phyloP scores from a whole-genome alignment of 768 basidiomycete genomes.

The Termitomyces sp. region DNA sequence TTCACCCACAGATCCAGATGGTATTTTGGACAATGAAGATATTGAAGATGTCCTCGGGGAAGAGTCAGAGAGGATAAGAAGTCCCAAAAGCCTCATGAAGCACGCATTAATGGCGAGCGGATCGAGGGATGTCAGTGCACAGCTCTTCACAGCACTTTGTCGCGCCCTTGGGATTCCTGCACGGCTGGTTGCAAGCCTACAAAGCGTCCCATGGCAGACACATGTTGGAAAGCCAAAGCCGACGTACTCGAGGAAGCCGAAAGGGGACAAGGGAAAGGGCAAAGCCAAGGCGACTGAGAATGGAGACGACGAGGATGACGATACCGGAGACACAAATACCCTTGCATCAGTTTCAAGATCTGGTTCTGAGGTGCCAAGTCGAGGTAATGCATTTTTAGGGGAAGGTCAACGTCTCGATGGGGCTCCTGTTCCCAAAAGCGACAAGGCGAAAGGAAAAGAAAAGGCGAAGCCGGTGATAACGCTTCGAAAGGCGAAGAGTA shows the following conservation, averaged over 20 bases:
- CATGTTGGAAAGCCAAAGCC: constrained; percentile 57
- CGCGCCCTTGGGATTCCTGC: constrained; percentile 85
- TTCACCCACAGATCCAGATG: constrained; percentile 27
- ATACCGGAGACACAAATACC: constrained; percentile 34
- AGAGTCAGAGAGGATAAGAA: constrained; percentile 68
- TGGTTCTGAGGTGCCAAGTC: constrained; percentile 32
- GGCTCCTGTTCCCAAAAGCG: constrained; percentile 34
- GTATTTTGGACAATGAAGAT: constrained; percentile 37
- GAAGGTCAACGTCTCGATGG: constrained; percentile 43
- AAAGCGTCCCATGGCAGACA: constrained; percentile 89
- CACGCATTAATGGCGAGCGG: constrained; percentile 81
- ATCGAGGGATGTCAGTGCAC: constrained; percentile 82
- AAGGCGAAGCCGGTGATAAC: constrained; percentile 55
- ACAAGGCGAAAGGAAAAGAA: constrained; percentile 58
- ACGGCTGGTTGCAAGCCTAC: constrained; percentile 84
- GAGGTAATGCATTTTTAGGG: constrained; percentile 31
- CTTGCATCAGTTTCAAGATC: constrained; percentile 22
- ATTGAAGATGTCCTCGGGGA: constrained; percentile 48
- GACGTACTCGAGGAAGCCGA: constrained; percentile 36
- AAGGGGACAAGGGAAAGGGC: constrained; percentile 33
- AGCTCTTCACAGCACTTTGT: constrained; percentile 89
- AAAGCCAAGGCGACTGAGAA: constrained; percentile 32
- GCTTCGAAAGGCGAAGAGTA: constrained; percentile 55
- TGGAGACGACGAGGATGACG: constrained; percentile 32
- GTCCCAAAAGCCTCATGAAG: constrained; percentile 89